Percentiles rank a stretch among this genome's conserved stretches.
These are phyloP conservation scores for Ramalina peruviana DNA, from an alignment of 495 filamentous ascomycete genomes.

Conservation along the genomic window DNA sequence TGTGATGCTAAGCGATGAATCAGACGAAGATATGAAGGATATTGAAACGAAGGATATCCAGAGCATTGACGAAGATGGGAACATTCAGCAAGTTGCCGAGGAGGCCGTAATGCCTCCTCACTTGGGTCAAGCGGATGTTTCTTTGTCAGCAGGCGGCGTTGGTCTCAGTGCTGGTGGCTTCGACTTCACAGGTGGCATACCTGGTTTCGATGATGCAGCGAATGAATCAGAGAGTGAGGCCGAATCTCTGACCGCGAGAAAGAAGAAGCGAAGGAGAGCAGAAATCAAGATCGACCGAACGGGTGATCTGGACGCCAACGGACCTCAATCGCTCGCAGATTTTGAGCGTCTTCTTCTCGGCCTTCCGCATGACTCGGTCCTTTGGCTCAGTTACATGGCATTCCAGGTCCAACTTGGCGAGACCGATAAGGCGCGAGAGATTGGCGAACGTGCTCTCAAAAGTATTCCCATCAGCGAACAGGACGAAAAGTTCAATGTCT, in stretches of 20 bases:
- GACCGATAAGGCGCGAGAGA: conserved; percentile 66
- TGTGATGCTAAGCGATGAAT: neutral
- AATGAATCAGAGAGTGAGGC: conserved; percentile 18
- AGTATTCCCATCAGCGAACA: conserved; percentile 81
- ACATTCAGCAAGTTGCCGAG: too few relatives aligned
- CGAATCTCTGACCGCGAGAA: conserved; percentile 39
- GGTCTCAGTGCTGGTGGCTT: conserved; percentile 72
- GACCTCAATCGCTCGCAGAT: conserved; percentile 80
- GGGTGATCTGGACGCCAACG: conserved; percentile 73
- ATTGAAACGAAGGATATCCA: too few relatives aligned
- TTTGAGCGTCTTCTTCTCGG: conserved; percentile 88
- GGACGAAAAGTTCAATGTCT: conserved; percentile 83
- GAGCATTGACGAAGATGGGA: neutral
- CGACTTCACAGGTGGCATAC: conserved; percentile 63
- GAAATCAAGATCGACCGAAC: conserved; percentile 79
- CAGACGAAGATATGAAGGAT: too few relatives aligned
- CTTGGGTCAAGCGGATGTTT: neutral
- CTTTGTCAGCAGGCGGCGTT: conserved; percentile 15
- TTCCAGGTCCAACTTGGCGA: conserved; percentile 90
- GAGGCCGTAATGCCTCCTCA: too few relatives aligned
- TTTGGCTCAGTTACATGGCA: conserved; percentile 95
- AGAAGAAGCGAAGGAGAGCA: conserved; percentile 65
- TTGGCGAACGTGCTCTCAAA: conserved; percentile 77
- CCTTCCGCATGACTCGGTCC: conserved; percentile 71
- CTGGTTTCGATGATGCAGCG: conserved; percentile 32